Base-by-base conservation (phyloP, 2,329 filamentous ascomycete genomes). In the Xylaria sp. region DNA sequence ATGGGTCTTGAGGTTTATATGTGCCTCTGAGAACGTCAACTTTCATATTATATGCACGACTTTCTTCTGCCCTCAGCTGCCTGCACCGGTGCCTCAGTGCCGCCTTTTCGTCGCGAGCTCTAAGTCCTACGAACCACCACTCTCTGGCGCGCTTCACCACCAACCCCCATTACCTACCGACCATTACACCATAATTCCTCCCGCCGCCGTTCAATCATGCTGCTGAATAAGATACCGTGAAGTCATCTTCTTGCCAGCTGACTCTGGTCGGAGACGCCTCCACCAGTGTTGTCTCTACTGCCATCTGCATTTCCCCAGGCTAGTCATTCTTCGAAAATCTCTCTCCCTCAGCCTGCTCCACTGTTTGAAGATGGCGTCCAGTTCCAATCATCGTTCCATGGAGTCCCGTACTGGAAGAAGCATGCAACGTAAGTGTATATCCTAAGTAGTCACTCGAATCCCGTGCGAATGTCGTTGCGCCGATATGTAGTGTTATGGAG, bases 371-470 rank as follows among this genome's bases (percentile, higher is more conserved):
- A 77, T 78, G 77, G 77, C 73, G 47, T 75, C 73, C 66, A 59
- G 67, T 63, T 75, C 76, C 44, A 79, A 73, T 68, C 81, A 76
- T 75, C 87, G 87, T 73, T 82, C 87, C 59, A 90, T 90, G 88
- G 86, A 94, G 83, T 92, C 92, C 69, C 87, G 92, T 76, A 90
- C 88, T 61, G 92, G 92, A 74, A 87, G 92, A 78, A 89, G 84
- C 77, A 94, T 94, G 77, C 92, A 96, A 81, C 88, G 92, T 94
- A 85, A 89, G 91, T 91, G 55, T 31, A 64, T 31, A 64, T 53
- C 61, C 44, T 45, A 33, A 42, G 7, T 4, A 58, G 27, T 38
- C 61, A 59, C 56, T 67, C 61, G 56, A 42, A 27, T 22, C 59
- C 53, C 20, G 5, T 29, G 49, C 33, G 39, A 53, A 57, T 27